Evolutionary conservation across 768 basidiomycete genomes (phyloP), one percentile per base, ranked within the genome.

Genomic region (Serendipita indica): DNA sequence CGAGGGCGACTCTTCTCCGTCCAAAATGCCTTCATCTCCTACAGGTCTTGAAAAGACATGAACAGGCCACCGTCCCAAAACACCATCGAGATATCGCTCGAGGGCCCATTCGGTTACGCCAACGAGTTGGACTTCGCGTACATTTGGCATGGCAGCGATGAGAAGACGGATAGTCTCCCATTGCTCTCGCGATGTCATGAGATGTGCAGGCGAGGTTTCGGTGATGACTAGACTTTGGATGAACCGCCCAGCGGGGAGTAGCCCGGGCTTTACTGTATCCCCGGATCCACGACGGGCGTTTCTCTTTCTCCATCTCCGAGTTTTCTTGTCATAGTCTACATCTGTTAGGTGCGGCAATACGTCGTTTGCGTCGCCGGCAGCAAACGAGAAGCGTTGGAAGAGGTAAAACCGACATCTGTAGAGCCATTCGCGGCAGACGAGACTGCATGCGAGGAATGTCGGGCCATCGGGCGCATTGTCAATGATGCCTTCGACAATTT

Each of bases 401-500:
- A 54, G 20, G 2, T 54, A 54, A 30, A 27, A 54, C n/a, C 49
- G 49, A 54, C 49, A 54, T 32, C 49, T 20, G 30, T n/a, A 25
- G 49, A 54, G 49, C 49, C 49, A 54, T 16, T 25, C 49, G 20
- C 32, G 20, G 49, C 49, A 54, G 20, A 54, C 49, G 22, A 54
- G 30, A n/a, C 49, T 54, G n/a, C 49, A 54, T 20, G 49, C 20
- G 2, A 54, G 7, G n/a, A 54, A 54, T 16, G 49, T 54, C 20
- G 20, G 49, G 10, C 49, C 49, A 28, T 54, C 49, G 20, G 49
- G 49, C n/a, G 22, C 49, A 28, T 54, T 25, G 49, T 54, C 49
- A 10, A 54, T 54, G 49, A 54, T 54, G 7, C n/a, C n/a, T 54
- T 54, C 49, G 49, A 54, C 22, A n/a, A 54, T 32, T 32, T 54